Evolutionary conservation across 2,329 filamentous ascomycete species (phyloP).

Genomic region (Purpureocillium takamizusanense): DNA sequence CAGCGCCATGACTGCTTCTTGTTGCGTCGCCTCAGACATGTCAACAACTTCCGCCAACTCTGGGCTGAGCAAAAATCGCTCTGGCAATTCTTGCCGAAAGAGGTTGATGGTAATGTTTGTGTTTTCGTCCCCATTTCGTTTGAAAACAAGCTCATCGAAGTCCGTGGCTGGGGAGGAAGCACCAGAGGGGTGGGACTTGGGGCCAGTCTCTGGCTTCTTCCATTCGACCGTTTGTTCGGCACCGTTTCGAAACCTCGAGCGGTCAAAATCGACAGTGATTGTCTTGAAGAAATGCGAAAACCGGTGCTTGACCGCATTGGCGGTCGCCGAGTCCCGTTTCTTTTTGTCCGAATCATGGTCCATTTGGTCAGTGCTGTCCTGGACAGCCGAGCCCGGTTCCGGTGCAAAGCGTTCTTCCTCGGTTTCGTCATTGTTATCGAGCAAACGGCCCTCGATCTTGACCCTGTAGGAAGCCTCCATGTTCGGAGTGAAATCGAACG

Average conservation of each 20-base stretch:
- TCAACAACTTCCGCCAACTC: constrained; percentile 78
- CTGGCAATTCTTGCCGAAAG: constrained; percentile 72
- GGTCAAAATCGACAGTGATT: constrained; percentile 67
- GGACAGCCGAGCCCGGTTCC: constrained; percentile 27
- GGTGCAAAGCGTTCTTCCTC: constrained; percentile 22
- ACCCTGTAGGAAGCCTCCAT: constrained; percentile 76
- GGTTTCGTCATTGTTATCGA: constrained; percentile 58
- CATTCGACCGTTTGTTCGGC: constrained; percentile 63
- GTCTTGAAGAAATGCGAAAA: constrained; percentile 76
- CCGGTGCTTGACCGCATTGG: constrained; percentile 37
- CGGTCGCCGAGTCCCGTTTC: constrained; percentile 19
- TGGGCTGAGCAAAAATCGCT: constrained; percentile 72
- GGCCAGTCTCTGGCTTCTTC: constrained; percentile 65
- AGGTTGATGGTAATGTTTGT: constrained; percentile 85
- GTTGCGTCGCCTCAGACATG: constrained; percentile 75
- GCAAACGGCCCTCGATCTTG: constrained; percentile 79
- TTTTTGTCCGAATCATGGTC: constrained; percentile 21
- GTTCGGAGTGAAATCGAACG: constrained; percentile 73
- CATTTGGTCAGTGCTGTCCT: constrained; percentile 15
- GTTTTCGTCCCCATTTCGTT: constrained; percentile 86
- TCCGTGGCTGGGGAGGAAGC: constrained; percentile 53
- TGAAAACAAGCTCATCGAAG: constrained; percentile 87
- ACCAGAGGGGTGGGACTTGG: constrained; percentile 33
- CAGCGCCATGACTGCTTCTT: constrained; percentile 80
- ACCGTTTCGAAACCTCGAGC: constrained; percentile 46